Conservation (phyloP, 225 moss, liverwort and hornwort species). For the Polytrichum commune region DNA sequence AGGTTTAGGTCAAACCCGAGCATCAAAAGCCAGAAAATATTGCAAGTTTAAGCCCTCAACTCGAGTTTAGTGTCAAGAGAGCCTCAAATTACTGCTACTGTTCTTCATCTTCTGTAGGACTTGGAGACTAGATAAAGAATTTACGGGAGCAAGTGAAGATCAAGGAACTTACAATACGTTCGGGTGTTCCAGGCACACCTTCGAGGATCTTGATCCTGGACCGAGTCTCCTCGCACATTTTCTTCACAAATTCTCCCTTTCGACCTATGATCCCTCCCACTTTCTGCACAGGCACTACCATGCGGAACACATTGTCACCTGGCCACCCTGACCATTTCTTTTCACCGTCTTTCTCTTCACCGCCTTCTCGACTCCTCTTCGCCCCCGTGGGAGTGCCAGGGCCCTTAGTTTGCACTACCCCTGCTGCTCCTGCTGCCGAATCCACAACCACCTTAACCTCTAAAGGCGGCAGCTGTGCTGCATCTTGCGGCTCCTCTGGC, state of each 20-base stretch:
- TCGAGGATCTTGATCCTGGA: conserved; percentile 98
- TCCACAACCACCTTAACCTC: conserved; percentile 20
- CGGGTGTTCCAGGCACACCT: conserved; percentile 96
- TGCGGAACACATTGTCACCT: conserved; percentile 94
- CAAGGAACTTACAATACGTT: conserved; percentile 79
- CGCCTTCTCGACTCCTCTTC: conserved; percentile 79
- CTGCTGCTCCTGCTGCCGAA: neutral
- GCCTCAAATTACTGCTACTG: too few species aligned
- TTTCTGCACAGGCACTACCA: conserved; percentile 92
- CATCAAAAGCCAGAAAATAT: too few species aligned
- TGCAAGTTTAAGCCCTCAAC: too few species aligned
- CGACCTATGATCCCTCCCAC: conserved; percentile 98
- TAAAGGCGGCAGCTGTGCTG: conserved; percentile 2
- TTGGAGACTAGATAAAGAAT: too few species aligned
- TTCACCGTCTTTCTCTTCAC: conserved; percentile 67
- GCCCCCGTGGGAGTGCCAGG: conserved; percentile 40
- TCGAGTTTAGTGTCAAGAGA: too few species aligned
- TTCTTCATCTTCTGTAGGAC: too few species aligned
- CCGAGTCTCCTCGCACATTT: conserved; percentile 98
- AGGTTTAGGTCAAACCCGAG: too few species aligned
- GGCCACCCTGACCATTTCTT: conserved; percentile 99
- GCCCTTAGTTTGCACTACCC: conserved; percentile 18
- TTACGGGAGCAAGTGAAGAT: neutral
- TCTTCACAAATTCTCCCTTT: conserved; percentile 98
- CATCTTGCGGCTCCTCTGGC: neutral